These are phyloP conservation scores for Mortierella sp. DNA, from an alignment of 371 early-diverging fungal species.

Conservation along the genomic window DNA sequence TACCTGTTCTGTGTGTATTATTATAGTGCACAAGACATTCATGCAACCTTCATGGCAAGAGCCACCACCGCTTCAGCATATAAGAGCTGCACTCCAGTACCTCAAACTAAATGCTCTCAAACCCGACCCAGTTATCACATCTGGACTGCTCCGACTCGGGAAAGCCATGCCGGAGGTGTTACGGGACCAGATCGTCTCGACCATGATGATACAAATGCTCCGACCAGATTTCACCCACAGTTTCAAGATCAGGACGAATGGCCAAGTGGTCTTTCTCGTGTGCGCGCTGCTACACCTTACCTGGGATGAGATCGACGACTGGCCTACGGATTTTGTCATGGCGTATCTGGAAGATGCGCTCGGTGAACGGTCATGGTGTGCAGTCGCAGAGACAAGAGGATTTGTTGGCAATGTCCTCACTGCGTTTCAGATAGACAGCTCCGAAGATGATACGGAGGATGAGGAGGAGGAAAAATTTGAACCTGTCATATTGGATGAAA, in stretches of 20 bases:
- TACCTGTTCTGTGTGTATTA: not conserved
- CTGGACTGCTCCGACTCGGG: constrained; percentile 45
- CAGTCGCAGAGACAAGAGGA: constrained; percentile 29
- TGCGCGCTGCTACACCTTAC: constrained; percentile 45
- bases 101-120: constrained; percentile 46
- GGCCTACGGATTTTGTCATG: constrained; percentile 56
- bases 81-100: constrained; percentile 39
- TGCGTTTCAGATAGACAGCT: constrained; percentile 31
- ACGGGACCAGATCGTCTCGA: constrained; percentile 25
- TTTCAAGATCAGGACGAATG: constrained; percentile 51
- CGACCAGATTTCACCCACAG: constrained; percentile 49
- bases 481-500: constrained; percentile 45
- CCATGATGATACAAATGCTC: constrained; percentile 49
- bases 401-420: constrained; percentile 51
- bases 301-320: constrained; percentile 46
- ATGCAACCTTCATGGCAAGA: constrained; percentile 35
- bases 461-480: constrained; percentile 32
- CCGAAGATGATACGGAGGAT: not conserved
- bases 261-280: constrained; percentile 39
- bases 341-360: constrained; percentile 50
- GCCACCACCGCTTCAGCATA: constrained; percentile 43
- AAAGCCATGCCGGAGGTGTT: constrained; percentile 44
- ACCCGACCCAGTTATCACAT: constrained; percentile 42
- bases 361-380: constrained; percentile 53
- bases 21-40: constrained; percentile 37